Evolutionary conservation across 2,329 filamentous ascomycete genomes (phyloP).

Genomic region (Cytospora leucostoma): DNA sequence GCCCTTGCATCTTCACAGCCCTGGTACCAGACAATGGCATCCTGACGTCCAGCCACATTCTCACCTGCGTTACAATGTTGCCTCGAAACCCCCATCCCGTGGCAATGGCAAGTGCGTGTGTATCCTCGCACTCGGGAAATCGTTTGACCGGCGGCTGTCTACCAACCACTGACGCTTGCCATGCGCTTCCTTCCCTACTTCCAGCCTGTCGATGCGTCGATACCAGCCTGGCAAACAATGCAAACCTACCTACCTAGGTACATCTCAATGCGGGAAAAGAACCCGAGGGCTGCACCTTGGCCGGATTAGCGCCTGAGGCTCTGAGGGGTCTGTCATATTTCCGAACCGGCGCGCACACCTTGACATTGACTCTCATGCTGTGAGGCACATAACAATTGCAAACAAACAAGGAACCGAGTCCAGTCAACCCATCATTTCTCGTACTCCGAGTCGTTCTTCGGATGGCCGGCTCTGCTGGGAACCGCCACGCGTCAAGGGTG

Average conservation of each 20-base stretch:
- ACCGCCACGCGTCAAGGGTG: constrained; percentile 3
- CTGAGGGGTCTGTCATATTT: background rate
- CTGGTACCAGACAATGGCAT: background rate
- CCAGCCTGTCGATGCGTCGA: background rate
- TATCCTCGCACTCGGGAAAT: background rate
- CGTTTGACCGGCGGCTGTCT: background rate
- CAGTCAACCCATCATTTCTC: too few species aligned
- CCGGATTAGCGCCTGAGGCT: background rate
- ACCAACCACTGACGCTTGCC: background rate
- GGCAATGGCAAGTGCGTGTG: background rate
- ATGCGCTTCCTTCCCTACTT: background rate
- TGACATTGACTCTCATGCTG: background rate
- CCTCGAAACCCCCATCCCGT: background rate
- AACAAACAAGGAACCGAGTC: too few species aligned
- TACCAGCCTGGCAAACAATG: background rate
- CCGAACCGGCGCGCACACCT: background rate
- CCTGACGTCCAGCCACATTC: background rate
- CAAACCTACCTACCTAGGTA: too few species aligned
- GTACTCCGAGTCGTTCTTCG: background rate
- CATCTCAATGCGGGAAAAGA: background rate
- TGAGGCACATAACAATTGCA: background rate
- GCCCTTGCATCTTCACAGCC: background rate
- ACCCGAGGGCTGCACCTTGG: background rate
- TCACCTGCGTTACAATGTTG: background rate
- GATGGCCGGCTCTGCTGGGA: constrained; percentile 1